Conservation (phyloP, 176 grass and related monocot genomes). For the Juncus effusus region DNA sequence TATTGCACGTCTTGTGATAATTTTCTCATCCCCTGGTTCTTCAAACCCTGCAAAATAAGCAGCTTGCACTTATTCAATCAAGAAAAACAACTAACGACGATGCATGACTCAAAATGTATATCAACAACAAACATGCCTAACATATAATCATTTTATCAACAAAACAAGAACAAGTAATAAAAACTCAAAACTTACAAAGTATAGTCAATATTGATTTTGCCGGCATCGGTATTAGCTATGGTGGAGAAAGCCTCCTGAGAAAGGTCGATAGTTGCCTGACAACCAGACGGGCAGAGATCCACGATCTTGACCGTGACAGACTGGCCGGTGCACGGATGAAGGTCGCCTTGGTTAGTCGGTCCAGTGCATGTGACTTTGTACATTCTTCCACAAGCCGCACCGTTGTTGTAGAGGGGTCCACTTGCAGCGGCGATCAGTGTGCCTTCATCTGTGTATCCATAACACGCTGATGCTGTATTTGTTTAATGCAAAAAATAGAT, state of each 20-base stretch:
- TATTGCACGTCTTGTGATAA: background rate
- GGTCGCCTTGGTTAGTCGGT: conserved; percentile 31
- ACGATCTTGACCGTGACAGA: conserved; percentile 44
- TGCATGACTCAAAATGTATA: too few species aligned
- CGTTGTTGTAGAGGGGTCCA: conserved; percentile 29
- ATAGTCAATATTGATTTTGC: conserved; percentile 46
- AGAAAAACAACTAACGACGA: too few species aligned
- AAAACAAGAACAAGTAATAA: background rate
- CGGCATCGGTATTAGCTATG: conserved; percentile 40
- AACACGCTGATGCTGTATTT: conserved; percentile 27
- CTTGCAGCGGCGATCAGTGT: conserved; percentile 56
- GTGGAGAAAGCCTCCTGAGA: conserved; percentile 52
- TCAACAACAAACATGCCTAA: too few species aligned
- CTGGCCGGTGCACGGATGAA: conserved; percentile 37
- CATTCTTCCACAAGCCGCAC: conserved; percentile 32
- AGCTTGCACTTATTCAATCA: background rate
- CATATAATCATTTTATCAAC: background rate
- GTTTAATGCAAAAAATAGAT: background rate
- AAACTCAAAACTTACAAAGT: conserved; percentile 29
- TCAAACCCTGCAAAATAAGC: conserved; percentile 15
- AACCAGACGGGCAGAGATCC: conserved; percentile 40
- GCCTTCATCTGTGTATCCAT: conserved; percentile 28
- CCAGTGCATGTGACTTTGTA: conserved; percentile 35
- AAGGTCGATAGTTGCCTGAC: conserved; percentile 45
- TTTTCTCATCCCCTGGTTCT: background rate